Evolutionary conservation across 2,329 filamentous ascomycete species (phyloP), one percentile per base, ranked within the genome.

Genomic region (Fusarium sp.): DNA sequence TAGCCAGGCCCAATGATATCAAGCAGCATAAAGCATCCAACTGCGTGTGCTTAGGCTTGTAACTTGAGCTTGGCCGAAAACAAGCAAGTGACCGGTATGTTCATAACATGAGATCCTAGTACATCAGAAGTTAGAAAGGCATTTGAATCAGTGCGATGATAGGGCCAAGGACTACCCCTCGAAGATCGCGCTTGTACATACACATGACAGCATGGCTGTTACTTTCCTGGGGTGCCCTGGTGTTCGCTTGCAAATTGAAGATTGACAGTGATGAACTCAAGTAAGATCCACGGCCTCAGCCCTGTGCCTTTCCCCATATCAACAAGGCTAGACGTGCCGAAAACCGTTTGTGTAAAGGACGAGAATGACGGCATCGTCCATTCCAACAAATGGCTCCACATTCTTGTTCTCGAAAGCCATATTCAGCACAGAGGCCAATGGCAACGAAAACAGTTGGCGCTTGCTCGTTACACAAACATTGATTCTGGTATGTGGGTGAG

Each of bases 341-440:
- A 46, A 46, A 39, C 52, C 42, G 57, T 67, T 63, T 34, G 24
- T 14, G 22, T 57, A 19, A 44, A 36, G 24, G 42, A 38, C 28
- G 31, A 42, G 24, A 42, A 67, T 59, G 66, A 70, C 38, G 53
- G 42, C 62, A 60, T 63, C 22, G 42, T 15, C 17, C 66, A 67
- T 70, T 69, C 57, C 62, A 67, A 42, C 22, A 45, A 8, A 24
- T 22, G 28, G 11, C 26, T 63, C 49, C 39, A 56, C 63, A 59
- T 53, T 69, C 62, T 54, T 52, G 43, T 26, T 43, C 26, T 34
- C 22, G 10, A 13, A 22, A 24, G 28, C 17, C 17, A 33, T 42
- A 19, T 33, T 19, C 17, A 21, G 28, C 36, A 15, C 9, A 40
- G n/a, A 52, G 9, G 10, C 28, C n/a, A 43, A 38, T 40, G 15